Evolutionary conservation across 371 early-diverging fungal genomes (phyloP), one percentile per base, ranked within the genome.

Genomic region (Zopfochytrium polystomum): DNA sequence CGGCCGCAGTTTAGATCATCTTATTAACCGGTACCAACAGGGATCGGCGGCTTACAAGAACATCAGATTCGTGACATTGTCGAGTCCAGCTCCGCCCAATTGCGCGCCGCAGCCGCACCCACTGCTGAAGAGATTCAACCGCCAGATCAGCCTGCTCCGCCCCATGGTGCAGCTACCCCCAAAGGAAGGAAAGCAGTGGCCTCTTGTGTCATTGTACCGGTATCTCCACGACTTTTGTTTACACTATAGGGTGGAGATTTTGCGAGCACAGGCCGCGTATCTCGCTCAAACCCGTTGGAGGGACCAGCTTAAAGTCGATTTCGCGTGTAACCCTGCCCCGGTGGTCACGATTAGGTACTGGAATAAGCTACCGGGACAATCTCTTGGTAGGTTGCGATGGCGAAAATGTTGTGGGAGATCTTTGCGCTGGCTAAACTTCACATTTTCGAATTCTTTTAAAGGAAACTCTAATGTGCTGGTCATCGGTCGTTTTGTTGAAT

Each of bases 261-360:
- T 71, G 27, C 65, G 48, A 20, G 46, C 58, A 0, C 67, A 67
- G 42, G 58, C 48, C 26, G 25, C 26, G 3, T 48, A 59, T 47
- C 55, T 63, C n/a, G 50, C 61, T 7, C 58, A 64, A 26, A 60
- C 67, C 7, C 59, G 71, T 25, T 70, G 71, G 71, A 55, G 43
- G 25, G 55, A 52, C 31, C 62, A 59, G 4, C 23, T 70, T 1
- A 23, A 15, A 3, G 53, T 56, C 4, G 43, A 59, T 27, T 52
- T 38, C 26, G 44, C 23, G 2, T 22, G 43, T 7, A 38, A 4
- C 13, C 42, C 18, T 13, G 11, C 30, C 6, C 49, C 25, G 4
- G 20, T 7, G 2, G 22, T 58, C 9, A 13, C 15, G 30, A 48
- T 58, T 32, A 33, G 34, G 20, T 60, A 38, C 27, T 60, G 60